phyloP scores from a whole-genome alignment of 495 filamentous ascomycete genomes.

The Hyaloscypha bicolor region DNA sequence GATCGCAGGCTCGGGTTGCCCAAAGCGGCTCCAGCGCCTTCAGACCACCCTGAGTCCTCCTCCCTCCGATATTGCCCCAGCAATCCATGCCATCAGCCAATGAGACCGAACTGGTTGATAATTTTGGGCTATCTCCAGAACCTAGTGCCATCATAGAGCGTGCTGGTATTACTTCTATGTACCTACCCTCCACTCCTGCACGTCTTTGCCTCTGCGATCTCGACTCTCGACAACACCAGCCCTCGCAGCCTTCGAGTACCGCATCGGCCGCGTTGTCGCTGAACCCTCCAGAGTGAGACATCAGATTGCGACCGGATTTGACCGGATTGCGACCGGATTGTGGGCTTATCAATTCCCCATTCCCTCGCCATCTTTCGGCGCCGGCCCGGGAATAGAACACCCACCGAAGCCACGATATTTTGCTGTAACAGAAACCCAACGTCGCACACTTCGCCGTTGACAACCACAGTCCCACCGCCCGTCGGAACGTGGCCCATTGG shows the following conservation, averaged over 20 bases:
- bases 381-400: conserved; percentile 17
- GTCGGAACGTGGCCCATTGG: conserved; percentile 15
- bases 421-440: conserved; percentile 15
- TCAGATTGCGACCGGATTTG: background rate
- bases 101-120: background rate
- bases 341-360: conserved; percentile 19
- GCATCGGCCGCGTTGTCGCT: background rate
- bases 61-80: conserved; percentile 12
- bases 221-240: background rate
- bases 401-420: conserved; percentile 18
- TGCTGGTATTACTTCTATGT: background rate
- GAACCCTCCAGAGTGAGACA: conserved; percentile 1
- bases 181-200: background rate
- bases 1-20: too few relatives aligned
- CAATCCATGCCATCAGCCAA: too few relatives aligned
- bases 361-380: conserved; percentile 15
- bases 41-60: too few relatives aligned
- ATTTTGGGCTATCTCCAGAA: conserved; percentile 5
- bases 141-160: background rate
- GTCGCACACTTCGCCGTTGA: conserved; percentile 15
- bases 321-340: too few relatives aligned
- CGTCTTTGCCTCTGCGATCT: background rate
- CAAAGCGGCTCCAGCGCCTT: too few relatives aligned
- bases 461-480: conserved; percentile 3
- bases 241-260: background rate